Base-by-base conservation (phyloP, 805 yeast species). In the Geotrichum ghanense region DNA sequence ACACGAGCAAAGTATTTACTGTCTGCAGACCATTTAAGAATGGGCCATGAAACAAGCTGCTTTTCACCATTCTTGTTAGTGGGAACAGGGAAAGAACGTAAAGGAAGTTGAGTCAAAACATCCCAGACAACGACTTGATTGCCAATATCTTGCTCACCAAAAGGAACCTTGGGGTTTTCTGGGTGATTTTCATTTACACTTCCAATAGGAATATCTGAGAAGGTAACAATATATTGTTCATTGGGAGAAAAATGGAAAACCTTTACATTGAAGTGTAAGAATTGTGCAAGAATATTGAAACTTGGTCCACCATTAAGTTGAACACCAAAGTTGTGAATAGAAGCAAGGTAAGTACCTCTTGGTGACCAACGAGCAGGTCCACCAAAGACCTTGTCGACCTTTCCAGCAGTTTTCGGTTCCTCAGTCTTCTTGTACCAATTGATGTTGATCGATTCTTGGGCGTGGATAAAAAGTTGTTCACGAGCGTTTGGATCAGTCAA, bases 51-150 rank as follows among this genome's bases (percentile, higher is more conserved):
- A 50, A 74, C 78, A 31, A 31, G 37, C 68, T 75, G 78, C 67
- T 75, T 75, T 43, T 66, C 51, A 10, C 48, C 51, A 35, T 44
- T 42, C 19, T 45, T 48, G 22, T 43, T 53, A 51, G 86, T 84
- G 50, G 90, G 85, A 59, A 90, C 72, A 24, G 96, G 94, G 75
- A 92, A 90, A 14, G 97, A 84, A 64, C 95, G 79, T 51, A 80
- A 78, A 43, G 90, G 85, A 52, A 83, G 73, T 52, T 92, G 90
- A 23, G 95, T 79, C 50, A 74, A 70, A 57, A 89, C 71, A 59
- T 89, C 90, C 98, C 98, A 92, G 50, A 92, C 78, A 46, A 90
- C 90, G 55, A 92, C 74, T 66, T 87, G 83, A 69, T 92, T 95
- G 52, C 97, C 98, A 58, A 81, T 90, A 61, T 83, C 85, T 61